Evolutionary conservation across 371 early-diverging fungal genomes (phyloP).

Genomic region (Rhizomucor miehei): DNA sequence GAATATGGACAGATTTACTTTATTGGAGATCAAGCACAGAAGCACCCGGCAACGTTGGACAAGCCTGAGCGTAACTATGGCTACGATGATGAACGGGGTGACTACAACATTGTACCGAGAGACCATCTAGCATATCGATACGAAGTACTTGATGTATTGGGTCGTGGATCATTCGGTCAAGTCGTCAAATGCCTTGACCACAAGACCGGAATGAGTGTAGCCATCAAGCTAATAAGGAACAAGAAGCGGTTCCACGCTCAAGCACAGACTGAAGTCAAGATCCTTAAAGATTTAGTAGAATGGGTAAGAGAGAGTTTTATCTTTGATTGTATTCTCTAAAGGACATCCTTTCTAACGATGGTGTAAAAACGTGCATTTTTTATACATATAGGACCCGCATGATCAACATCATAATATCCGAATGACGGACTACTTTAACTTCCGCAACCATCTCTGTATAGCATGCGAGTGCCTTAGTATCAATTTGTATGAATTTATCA

Average conservation of each 20-base stretch:
- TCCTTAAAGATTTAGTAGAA: conserved; percentile 65
- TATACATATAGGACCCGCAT: conserved; percentile 67
- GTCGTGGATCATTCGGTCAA: conserved; percentile 97
- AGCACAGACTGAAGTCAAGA: conserved; percentile 92
- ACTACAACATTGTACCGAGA: conserved; percentile 74
- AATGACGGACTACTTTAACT: conserved; percentile 80
- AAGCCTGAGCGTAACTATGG: conserved; percentile 59
- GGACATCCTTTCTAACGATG: too few species aligned
- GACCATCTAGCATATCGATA: conserved; percentile 91
- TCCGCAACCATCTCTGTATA: conserved; percentile 87
- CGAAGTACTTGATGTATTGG: conserved; percentile 84
- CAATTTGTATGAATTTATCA: conserved; percentile 90
- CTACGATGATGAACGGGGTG: conserved; percentile 92
- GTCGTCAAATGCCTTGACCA: conserved; percentile 91
- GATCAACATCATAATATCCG: conserved; percentile 68
- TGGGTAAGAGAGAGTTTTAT: conserved; percentile 45
- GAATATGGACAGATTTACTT: conserved; percentile 75
- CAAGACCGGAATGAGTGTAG: conserved; percentile 78
- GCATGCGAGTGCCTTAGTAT: conserved; percentile 85
- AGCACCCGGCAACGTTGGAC: conserved; percentile 41
- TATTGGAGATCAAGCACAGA: conserved; percentile 62
- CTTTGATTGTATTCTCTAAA: conserved; percentile 1
- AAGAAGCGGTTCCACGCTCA: conserved; percentile 93
- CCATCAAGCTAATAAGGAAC: conserved; percentile 95
- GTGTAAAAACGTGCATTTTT: too few species aligned